These are phyloP conservation scores for Pythium biforme DNA, from an alignment of 352 stramenopile genomes.

Conservation along the genomic window DNA sequence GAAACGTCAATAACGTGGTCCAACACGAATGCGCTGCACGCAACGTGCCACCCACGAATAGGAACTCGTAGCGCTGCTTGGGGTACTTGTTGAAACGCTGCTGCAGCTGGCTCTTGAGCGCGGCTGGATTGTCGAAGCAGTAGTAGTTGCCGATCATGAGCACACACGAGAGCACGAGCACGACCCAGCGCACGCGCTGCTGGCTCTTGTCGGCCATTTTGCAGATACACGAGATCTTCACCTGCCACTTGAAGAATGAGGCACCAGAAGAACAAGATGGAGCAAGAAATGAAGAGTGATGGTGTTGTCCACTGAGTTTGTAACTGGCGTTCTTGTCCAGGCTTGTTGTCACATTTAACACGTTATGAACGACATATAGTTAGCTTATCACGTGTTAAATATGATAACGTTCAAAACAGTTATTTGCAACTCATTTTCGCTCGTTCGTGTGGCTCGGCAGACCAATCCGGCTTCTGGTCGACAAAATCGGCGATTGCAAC, in stretches of 20 bases:
- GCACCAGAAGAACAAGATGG: background rate
- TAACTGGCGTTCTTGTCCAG: no score
- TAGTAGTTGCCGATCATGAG: constrained; percentile 92
- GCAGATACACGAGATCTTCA: background rate
- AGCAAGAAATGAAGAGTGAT: background rate
- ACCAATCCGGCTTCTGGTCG: no score
- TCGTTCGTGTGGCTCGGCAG: no score
- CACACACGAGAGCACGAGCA: constrained; percentile 85
- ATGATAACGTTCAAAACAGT: no score
- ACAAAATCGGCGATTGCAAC: no score
- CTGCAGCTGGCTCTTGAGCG: constrained; percentile 86
- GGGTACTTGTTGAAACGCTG: constrained; percentile 77
- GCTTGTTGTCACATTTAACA: no score
- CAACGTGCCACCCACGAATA: constrained; percentile 50
- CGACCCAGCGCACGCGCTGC: constrained; percentile 75
- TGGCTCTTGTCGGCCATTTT: constrained; percentile 64
- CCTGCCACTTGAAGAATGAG: background rate
- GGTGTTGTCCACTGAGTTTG: background rate
- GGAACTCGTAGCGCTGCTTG: constrained; percentile 78
- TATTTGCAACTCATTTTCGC: no score
- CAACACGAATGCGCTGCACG: background rate
- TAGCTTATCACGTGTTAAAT: no score
- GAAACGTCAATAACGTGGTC: background rate
- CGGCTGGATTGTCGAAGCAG: constrained; percentile 88
- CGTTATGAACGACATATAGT: no score